These are phyloP conservation scores for Chlamydomonas incerta DNA, from an alignment of 139 green algal species.

Conservation along the genomic window DNA sequence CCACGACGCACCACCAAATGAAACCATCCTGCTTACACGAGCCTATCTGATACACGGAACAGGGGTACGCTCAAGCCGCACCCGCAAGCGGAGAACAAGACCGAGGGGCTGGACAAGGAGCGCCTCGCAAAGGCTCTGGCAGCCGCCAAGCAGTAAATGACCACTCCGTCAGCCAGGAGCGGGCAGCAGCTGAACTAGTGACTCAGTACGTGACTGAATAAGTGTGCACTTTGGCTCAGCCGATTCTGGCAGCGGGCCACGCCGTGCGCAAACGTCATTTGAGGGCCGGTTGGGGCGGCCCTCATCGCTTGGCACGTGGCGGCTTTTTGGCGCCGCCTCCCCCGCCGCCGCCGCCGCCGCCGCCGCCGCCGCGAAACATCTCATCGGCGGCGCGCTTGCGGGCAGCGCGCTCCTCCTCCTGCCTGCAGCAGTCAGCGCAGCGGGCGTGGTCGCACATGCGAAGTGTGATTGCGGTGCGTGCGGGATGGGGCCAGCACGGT, in stretches of 20 bases:
- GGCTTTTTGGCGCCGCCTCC: conserved; percentile 3
- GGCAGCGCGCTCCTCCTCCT: conserved; percentile 3
- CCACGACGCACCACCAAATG: no score
- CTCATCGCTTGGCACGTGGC: not conserved
- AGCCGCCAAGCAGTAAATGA: conserved; percentile 25
- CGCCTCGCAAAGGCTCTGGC: conserved; percentile 1
- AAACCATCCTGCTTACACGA: no score
- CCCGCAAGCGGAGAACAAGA: conserved; percentile 51
- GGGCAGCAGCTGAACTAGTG: no score
- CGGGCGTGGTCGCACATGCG: not conserved
- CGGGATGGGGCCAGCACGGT: no score
- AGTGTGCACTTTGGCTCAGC: not conserved
- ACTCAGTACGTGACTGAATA: no score
- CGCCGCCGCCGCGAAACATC: conserved; percentile 4
- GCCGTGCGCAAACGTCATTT: no score
- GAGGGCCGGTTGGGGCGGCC: not conserved
- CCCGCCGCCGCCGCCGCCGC: not conserved
- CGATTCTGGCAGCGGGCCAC: no score
- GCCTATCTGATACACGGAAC: not conserved
- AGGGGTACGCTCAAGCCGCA: conserved; percentile 57
- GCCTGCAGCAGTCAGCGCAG: no score
- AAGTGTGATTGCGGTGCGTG: no score
- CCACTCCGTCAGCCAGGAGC: no score
- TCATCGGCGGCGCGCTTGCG: conserved; percentile 27
- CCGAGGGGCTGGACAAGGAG: conserved; percentile 44